Percentiles rank a stretch among this genome's conserved stretches.
Conservation (phyloP, 495 filamentous ascomycete genomes). For the Aspergillus haitiensis region DNA sequence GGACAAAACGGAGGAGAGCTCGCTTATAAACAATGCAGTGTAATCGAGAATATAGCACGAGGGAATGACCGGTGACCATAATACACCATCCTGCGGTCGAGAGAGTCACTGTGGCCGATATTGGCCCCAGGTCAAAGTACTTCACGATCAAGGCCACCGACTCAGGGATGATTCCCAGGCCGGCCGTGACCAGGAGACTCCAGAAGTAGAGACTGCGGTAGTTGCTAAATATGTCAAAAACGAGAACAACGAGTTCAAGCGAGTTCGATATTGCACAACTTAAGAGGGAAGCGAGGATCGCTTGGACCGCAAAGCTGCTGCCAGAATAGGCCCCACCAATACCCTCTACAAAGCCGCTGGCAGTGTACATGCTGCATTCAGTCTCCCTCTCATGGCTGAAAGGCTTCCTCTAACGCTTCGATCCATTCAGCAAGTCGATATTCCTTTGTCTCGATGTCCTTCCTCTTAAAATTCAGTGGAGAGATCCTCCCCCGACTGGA, state of each 20-base stretch:
- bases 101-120: constrained; percentile 35
- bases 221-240: constrained; percentile 51
- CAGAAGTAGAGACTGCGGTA: constrained; percentile 55
- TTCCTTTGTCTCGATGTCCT: too few relatives aligned
- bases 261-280: constrained; percentile 47
- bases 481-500: too few relatives aligned
- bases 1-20: constrained; percentile 44
- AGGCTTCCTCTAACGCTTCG: too few relatives aligned
- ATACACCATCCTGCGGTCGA: constrained; percentile 53
- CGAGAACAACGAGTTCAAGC: constrained; percentile 48
- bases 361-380: not conserved
- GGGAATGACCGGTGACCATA: constrained; percentile 63
- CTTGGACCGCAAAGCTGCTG: not conserved
- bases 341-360: not conserved
- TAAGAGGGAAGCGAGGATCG: constrained; percentile 42
- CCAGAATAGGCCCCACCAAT: not conserved
- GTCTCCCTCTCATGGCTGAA: too few relatives aligned
- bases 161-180: constrained; percentile 52
- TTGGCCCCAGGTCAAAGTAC: constrained; percentile 43
- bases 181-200: constrained; percentile 49
- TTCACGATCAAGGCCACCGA: constrained; percentile 54
- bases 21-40: constrained; percentile 50
- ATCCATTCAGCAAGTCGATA: too few relatives aligned
- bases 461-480: too few relatives aligned
- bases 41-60: constrained; percentile 64